These are phyloP conservation scores for Saccharomycopsis malanga DNA, from an alignment of 805 yeast species.

Conservation along the genomic window DNA sequence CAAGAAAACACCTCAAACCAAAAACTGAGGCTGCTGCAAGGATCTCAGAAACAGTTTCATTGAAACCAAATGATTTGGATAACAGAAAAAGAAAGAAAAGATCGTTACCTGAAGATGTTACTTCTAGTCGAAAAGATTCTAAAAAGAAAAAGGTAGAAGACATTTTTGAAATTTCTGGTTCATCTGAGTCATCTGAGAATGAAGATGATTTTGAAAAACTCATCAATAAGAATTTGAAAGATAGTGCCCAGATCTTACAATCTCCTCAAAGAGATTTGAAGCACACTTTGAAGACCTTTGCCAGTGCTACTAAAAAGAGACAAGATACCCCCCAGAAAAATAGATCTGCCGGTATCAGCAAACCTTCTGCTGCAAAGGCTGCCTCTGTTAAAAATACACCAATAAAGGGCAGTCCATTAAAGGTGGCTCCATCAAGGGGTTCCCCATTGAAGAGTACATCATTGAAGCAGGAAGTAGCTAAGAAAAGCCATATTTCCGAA, in stretches of 20 bases:
- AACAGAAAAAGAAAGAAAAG: constrained; percentile 7
- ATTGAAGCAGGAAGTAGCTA: background rate
- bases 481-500: background rate
- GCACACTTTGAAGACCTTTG: constrained; percentile 5
- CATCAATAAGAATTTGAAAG: constrained; percentile 15
- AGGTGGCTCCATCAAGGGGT: background rate
- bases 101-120: background rate
- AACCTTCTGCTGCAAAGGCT: background rate
- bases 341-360: background rate
- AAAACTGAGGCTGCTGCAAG: background rate
- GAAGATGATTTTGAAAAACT: constrained; percentile 13
- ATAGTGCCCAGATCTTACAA: constrained; percentile 17
- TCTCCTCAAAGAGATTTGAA: constrained; percentile 16
- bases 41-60: background rate
- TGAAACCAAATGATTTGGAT: background rate
- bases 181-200: constrained; percentile 1
- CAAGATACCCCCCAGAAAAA: too few relatives aligned
- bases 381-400: background rate
- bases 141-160: constrained; percentile 9
- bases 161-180: constrained; percentile 13
- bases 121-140: constrained; percentile 3
- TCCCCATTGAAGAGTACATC: background rate
- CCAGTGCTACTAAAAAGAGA: constrained; percentile 5
- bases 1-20: background rate
- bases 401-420: background rate